Evolutionary conservation across 495 filamentous ascomycete genomes (phyloP), one percentile per base, ranked within the genome.

Genomic region (Corynascus novoguineensis): DNA sequence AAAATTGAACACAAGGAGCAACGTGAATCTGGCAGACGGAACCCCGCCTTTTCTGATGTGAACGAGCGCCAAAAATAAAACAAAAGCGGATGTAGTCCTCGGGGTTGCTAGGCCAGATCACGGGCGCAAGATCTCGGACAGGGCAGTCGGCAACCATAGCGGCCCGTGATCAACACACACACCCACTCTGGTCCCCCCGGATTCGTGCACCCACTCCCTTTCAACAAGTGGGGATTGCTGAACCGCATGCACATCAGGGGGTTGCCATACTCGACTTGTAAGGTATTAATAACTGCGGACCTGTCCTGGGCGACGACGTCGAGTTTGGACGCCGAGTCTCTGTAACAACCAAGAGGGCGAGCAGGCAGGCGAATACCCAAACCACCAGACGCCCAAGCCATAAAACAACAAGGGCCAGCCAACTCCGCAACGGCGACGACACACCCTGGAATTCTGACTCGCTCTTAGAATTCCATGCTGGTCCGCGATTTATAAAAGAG

Each of bases 81-180:
- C 12, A 28, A n/a, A n/a, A n/a, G 44, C 22, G 44, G 25, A 29
- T 5, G 5, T 28, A 28, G 25, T 32, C n/a, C 46, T 11, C 12
- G 42, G 42, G n/a, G 42, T 22, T 25, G 2, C 17, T 25, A 15
- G 40, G 34, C 17, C 37, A 15, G 40, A 44, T 34, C 29, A 54
- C 14, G 19, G 28, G 28, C 6, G 22, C 38, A 32, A 41, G 50
- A 41, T 53, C 24, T 15, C 25, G 35, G 32, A 12, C 48, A 28
- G 32, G 50, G 35, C 31, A 17, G 52, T 11, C 41, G 42, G 53
- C 53, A 55, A 17, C 42, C 10, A 37, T 1, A 25, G 22, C 51
- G 51, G 40, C 19, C 52, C 29, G 53, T 21, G 53, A 55, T 55
- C 53, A 47, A 32, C 53, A 47, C 53, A 32, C 53, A 47, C 53